Evolutionary conservation across 768 basidiomycete species (phyloP), one percentile per base, ranked within the genome.

Genomic region (Leccinum subtestaceum): DNA sequence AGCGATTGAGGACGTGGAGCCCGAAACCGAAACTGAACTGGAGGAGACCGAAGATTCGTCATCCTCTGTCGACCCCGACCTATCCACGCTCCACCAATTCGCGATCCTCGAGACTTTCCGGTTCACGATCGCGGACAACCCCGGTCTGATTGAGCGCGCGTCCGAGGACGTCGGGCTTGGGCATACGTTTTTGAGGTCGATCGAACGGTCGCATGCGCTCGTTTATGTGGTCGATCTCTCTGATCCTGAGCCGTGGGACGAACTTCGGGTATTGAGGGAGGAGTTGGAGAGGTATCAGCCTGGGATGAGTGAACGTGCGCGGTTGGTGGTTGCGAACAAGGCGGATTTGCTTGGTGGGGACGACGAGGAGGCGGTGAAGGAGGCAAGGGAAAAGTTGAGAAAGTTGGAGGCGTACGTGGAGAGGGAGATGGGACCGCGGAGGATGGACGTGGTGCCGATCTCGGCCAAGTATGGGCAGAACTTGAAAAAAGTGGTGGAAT

Each of bases 71-170:
- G 17, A 54, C 13, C 54, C 60, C 9, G 59, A 64, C 47, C 61
- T 65, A 1, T 59, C 71, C 23, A 53, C 64, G 38, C 67, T 73
- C 11, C 65, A 83, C 65, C 74, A 75, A 38, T 88, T 87, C 59
- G 83, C 87, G 66, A 65, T 83, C 32, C 77, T 78, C 46, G 95
- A 98, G 73, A 75, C 78, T 5, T 88, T 93, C 71, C 84, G 97
- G 10, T 97, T 98, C 79, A 97, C 94, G 13, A 87, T 99, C 63
- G 92, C 95, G 38, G 97, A 99, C 75, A 98, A 98, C 69, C 97
- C 97, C 0, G 97, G 97, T 8, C 85, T 98, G 48, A 87, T 98
- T 57, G 82, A 84, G 9, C 80, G 82, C 13, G 91, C 95, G 3
- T 91, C 93, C 3, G 86, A 93, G 66, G 91, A 96, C 70, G 86